A percentile compares a stretch with the other conserved stretches of the same genome.
Conservation (phyloP, 805 yeast species). For the Cyberlindnera nakhonratchasimensis region DNA sequence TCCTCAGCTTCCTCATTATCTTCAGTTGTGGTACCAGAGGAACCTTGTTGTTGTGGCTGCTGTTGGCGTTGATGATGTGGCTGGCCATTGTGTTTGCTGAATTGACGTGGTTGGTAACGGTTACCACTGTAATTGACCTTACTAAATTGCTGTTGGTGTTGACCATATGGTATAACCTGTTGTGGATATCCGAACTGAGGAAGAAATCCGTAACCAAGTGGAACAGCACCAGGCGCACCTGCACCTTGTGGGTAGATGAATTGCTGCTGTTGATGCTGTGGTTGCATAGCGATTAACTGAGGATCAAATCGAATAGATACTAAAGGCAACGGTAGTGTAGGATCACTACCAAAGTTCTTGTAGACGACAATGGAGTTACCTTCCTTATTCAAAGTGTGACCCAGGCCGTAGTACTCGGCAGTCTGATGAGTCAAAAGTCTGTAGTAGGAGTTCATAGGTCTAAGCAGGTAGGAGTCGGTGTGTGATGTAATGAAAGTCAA, state of each 20-base stretch:
- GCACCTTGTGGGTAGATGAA: neutral
- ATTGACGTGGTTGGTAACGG: constrained; percentile 1
- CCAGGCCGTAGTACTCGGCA: constrained; percentile 61
- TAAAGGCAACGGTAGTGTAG: constrained; percentile 16
- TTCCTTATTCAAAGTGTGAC: constrained; percentile 50
- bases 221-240: neutral
- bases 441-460: constrained; percentile 59
- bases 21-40: neutral
- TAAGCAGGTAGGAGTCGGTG: constrained; percentile 39
- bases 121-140: neutral
- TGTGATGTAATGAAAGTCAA: constrained; percentile 41
- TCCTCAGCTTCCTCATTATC: neutral
- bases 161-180: constrained; percentile 1
- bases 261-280: constrained; percentile 9
- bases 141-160: constrained; percentile 1
- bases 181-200: constrained; percentile 1
- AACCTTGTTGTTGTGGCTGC: neutral
- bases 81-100: constrained; percentile 3
- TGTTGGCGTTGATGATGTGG: constrained; percentile 2
- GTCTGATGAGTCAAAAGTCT: constrained; percentile 66
- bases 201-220: neutral
- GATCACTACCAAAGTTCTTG: constrained; percentile 32
- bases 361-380: constrained; percentile 44
- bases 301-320: constrained; percentile 15
- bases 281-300: constrained; percentile 8